Base-by-base conservation (phyloP, 1,139 yeast genomes). In the Suhomyces coccinellae region DNA sequence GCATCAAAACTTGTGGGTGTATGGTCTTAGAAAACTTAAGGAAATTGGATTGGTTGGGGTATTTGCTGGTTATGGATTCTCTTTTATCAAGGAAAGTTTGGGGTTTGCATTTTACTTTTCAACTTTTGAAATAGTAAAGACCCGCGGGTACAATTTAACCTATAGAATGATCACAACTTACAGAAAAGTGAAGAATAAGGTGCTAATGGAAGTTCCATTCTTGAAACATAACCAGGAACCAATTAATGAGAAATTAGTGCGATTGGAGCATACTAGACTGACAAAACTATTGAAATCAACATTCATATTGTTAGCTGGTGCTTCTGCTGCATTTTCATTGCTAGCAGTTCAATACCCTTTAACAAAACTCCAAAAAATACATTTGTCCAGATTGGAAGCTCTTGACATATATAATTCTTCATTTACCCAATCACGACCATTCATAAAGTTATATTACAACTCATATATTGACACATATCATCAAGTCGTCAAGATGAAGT, bases 71-170 rank as follows among this genome's bases (percentile, higher is more conserved):
- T 87, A 84, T 61, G 79, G 85, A 12, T 71, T 89, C 41, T 85
- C 93, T 37, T 67, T 88, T 5, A 62, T 85, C 15, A 90, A 90
- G 60, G 98, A 91, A 55, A 81, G 91, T 52, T 55, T 87, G 27
- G 96, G 96, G 4, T 91, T 89, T 74, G 97, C 95, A 1, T 75
- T 82, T 46, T 91, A 90, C 63, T 91, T 91, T 60, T 78, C 89
- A 20, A 80, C 93, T 1, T 91, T 90, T 65, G 97, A 90, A 64
- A 66, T 81, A n/a, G 80, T 91, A 35, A 89, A 88, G 62, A 83
- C 83, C 35, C 80, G 82, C 52, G 81, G 84, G 1, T 82, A 79
- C 54, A 71, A 73, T 43, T 63, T 83, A 47, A 75, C 86, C 1
- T 79, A 79, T 51, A 80, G 81, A 7, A 77, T 85, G 36, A 71